phyloP scores from a whole-genome alignment of 2,329 filamentous ascomycete species.

The Trichoderma breve region DNA sequence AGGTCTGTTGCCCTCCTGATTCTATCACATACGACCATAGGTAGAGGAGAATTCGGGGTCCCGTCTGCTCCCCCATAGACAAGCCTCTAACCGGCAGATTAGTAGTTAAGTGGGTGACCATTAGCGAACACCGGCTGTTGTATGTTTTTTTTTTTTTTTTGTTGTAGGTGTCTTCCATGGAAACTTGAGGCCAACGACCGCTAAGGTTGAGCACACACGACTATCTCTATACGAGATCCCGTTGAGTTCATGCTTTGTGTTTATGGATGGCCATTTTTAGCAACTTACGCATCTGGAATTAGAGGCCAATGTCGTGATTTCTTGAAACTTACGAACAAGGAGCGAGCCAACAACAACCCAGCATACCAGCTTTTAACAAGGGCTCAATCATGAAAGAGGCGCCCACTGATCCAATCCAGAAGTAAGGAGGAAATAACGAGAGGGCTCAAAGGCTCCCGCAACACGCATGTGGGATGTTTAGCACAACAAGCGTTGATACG shows the following conservation, averaged over 20 bases:
- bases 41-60: too few species aligned
- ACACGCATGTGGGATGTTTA: neutral
- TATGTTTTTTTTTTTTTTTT: too few species aligned
- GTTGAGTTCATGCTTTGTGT: neutral
- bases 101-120: too few species aligned
- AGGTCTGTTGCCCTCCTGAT: too few species aligned
- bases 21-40: too few species aligned
- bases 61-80: too few species aligned
- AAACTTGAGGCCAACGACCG: too few species aligned
- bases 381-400: neutral
- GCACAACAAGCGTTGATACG: neutral
- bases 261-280: neutral
- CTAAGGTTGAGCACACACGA: neutral
- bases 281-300: neutral
- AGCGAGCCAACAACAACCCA: neutral
- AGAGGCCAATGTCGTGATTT: accelerated
- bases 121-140: too few species aligned
- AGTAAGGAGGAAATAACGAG: neutral
- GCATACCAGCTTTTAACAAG: neutral
- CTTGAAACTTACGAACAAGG: neutral
- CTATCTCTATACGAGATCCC: neutral
- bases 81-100: too few species aligned
- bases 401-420: neutral
- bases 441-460: neutral
- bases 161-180: too few species aligned